Evolutionary conservation across 805 yeast species (phyloP), one percentile per base, ranked within the genome.

Genomic region (Barnettozyma populi): DNA sequence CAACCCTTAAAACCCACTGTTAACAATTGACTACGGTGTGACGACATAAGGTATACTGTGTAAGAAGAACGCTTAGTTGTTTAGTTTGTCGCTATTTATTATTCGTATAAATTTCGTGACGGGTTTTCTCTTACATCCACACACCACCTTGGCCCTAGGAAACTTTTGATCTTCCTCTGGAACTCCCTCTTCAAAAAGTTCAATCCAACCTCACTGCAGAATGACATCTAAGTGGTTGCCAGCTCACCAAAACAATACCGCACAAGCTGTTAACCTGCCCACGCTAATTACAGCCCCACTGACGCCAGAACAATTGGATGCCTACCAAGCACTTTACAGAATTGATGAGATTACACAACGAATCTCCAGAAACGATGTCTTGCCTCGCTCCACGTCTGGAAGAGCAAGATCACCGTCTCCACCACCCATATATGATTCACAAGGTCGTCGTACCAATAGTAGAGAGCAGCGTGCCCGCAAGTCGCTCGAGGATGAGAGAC

Each of bases 371-470:
- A 68, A 76, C 45, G 76, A 74, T 34, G 67, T 77, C 14, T 62
- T 66, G 0, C 84, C 84, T 1, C 25, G 16, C 5, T 2, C n/a
- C 13, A 39, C 21, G 9, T 74, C 78, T 0, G 69, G 67, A 45
- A 72, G 68, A 54, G 67, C 79, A 51, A 73, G 76, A 34, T 87
- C 95, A 2, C 89, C 90, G 0, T 87, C 96, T 2, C 98, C 98
- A 0, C 90, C 97, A 2, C 99, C 99, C 1, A 79, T 78, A 48
- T 94, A 94, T 65, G 98, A 94, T 66, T 65, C 73, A 27, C 66
- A 70, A 20, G 99, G 99, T 40, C 83, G 80, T 61, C 81, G 98
- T 59, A 80, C 79, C 9, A 94, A 94, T 62, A 90, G 98, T 0
- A 70, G 95, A 47, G 96, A 86, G 44, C 75, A 69, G 40, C 70